phyloP scores from a whole-genome alignment of 305 asterid species.

The Solanum aculeatissimum region DNA sequence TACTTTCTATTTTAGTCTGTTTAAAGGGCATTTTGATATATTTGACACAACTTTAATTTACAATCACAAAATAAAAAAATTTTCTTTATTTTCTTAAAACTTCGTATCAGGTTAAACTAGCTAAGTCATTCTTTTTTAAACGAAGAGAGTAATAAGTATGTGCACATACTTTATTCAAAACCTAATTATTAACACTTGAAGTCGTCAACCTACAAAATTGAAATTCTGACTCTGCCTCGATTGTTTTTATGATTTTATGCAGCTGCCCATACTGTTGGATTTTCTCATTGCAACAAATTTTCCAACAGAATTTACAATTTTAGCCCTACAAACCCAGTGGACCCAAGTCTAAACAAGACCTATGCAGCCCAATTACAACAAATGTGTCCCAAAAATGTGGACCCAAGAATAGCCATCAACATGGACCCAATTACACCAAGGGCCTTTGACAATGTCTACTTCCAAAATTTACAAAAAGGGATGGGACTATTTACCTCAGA shows the following conservation, averaged over 20 bases:
- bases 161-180: neutral
- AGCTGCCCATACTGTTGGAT: slow-evolving; percentile 49
- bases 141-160: neutral
- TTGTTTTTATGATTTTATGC: neutral
- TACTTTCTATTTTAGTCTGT: too few relatives aligned
- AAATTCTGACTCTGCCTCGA: neutral
- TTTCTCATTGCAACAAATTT: slow-evolving; percentile 40
- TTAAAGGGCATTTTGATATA: too few relatives aligned
- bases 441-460: slow-evolving; percentile 35
- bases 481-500: slow-evolving; percentile 52
- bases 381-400: slow-evolving; percentile 36
- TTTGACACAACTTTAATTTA: too few relatives aligned
- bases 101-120: too few relatives aligned
- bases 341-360: slow-evolving; percentile 30
- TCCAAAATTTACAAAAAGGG: slow-evolving; percentile 34
- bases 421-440: slow-evolving; percentile 54
- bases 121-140: too few relatives aligned
- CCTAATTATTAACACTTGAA: neutral
- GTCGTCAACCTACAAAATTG: neutral
- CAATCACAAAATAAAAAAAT: too few relatives aligned
- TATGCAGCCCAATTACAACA: slow-evolving; percentile 27
- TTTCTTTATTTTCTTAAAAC: too few relatives aligned
- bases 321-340: slow-evolving; percentile 24
- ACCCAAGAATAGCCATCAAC: slow-evolving; percentile 35
- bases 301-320: slow-evolving; percentile 35